Conservation (phyloP, 2,329 filamentous ascomycete genomes). For the Alternaria ventricosa region DNA sequence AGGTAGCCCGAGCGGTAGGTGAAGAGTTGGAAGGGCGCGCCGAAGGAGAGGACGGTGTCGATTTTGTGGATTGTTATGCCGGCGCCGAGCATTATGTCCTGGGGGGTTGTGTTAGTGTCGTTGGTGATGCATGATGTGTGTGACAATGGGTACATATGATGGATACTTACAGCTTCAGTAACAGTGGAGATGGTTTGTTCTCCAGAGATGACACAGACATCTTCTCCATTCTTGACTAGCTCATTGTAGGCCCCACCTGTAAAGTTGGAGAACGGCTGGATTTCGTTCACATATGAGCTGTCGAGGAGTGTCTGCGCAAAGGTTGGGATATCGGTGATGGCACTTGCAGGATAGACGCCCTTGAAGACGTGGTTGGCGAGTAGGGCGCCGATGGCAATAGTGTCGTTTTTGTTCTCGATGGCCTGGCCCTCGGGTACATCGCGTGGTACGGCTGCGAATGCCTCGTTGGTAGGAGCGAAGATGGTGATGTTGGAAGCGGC, state of each 20-base stretch:
- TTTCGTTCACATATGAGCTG: slow-evolving; percentile 46
- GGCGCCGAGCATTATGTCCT: slow-evolving; percentile 35
- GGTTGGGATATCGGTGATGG: slow-evolving; percentile 46
- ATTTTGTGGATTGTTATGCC: slow-evolving; percentile 38
- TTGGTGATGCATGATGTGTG: not conserved
- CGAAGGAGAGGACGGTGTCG: slow-evolving; percentile 34
- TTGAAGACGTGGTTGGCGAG: slow-evolving; percentile 65
- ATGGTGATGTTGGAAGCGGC: slow-evolving; percentile 60
- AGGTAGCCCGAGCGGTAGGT: slow-evolving; percentile 34
- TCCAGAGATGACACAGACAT: slow-evolving; percentile 59
- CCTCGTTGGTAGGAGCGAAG: slow-evolving; percentile 63
- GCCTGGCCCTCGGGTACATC: slow-evolving; percentile 34
- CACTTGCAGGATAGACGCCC: slow-evolving; percentile 53
- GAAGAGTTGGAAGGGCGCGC: slow-evolving; percentile 36
- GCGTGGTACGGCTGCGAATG: slow-evolving; percentile 43
- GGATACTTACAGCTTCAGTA: slow-evolving; percentile 52
- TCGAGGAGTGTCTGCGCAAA: slow-evolving; percentile 59
- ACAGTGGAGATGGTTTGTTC: slow-evolving; percentile 58
- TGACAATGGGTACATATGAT: not conserved
- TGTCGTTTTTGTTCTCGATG: slow-evolving; percentile 42
- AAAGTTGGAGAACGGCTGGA: slow-evolving; percentile 61
- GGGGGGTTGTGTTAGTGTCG: not conserved
- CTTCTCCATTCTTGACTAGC: slow-evolving; percentile 48
- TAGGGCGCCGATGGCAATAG: slow-evolving; percentile 51
- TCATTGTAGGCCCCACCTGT: slow-evolving; percentile 64